Base-by-base conservation (phyloP, 1,139 yeast species). In the Yamadazyma songkhlaensis region DNA sequence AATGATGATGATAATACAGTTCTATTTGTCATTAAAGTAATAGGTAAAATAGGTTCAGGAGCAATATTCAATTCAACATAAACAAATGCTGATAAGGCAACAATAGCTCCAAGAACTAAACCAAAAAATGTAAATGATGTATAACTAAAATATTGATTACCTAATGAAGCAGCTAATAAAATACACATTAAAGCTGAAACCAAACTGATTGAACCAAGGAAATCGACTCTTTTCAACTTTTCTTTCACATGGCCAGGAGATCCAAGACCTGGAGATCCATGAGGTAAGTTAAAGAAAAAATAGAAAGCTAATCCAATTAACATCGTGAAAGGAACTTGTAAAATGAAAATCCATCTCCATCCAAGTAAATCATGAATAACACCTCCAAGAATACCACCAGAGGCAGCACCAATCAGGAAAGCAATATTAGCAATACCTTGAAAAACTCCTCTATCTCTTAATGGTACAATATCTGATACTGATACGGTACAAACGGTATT, bases 151-250 rank as follows among this genome's bases (percentile, higher is more conserved):
- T 73, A 74, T 42, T 71, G 70, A 9, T 92, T 90, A 3, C 84
- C 89, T 37, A 83, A 63, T 0, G 88, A 77, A 12, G 88, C 79
- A 9, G 88, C 87, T 14, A 81, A 59, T 62, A 87, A 58, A n/a
- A 72, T 50, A 9, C 62, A 53, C 49, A 72, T 71, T 47, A 87
- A 66, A 9, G 84, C 63, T 10, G 65, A 44, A 31, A 86, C 83
- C 53, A 85, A 64, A 17, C 78, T 62, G 21, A 74, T 54, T 1
- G 90, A 77, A 2, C 97, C 97, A 34, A 65, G 58, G 62, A 87
- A 78, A 55, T 89, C 97, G 28, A 89, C 77, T 37, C 85, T 59
- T 41, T 64, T 64, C 44, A 82, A 56, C 44, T 75, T 75, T 17
- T 62, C 67, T 37, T 56, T 53, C 24, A 64, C 55, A 33, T 59